Base-by-base conservation (phyloP, 768 basidiomycete species). In the Coprinopsis strossmayeri region DNA sequence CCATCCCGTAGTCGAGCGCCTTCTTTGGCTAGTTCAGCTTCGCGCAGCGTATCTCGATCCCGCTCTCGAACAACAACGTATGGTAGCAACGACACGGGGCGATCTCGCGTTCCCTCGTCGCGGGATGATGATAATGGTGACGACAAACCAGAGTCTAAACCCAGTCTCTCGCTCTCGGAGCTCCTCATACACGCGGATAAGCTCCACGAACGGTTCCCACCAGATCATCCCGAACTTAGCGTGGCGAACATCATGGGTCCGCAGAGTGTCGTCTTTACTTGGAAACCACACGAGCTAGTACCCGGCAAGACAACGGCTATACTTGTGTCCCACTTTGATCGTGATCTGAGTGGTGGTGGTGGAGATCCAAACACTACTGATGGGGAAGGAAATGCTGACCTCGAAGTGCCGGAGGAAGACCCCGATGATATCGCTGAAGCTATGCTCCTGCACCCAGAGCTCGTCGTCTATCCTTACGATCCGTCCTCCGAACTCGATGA, bases 211-310 rank as follows among this genome's bases (percentile, higher is more conserved):
- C 54, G 59, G 17, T 84, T 74, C 61, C 85, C 87, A 3, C 84
- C 85, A 1, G 67, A 72, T 1, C 74, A 84, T 45, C 73, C 81
- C 9, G 67, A 62, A 0, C 66, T 91, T 11, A 59, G 54, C 2
- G 66, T 87, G 13, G 64, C 73, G 4, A 66, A 69, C 24, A 86
- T 86, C 41, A 80, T 91, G 76, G 89, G 89, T 7, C 86, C 84
- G 1, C 81, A 85, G 56, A 89, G 86, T 57, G 84, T 78, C 30
- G 68, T 88, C 44, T 78, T 74, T 60, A 90, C 89, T 7, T 91
- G 87, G 87, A 77, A 74, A 15, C 76, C 81, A 65, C 23, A 56
- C 60, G 2, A 43, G 62, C 0, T 61, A 64, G n/a, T 61, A 78
- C 35, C 78, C 76, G 0, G 55, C 10, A 24, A 10, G 35, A 15